Evolutionary conservation across 257 asterid genomes (phyloP).

Genomic region (Solanum pimpinellifolium): DNA sequence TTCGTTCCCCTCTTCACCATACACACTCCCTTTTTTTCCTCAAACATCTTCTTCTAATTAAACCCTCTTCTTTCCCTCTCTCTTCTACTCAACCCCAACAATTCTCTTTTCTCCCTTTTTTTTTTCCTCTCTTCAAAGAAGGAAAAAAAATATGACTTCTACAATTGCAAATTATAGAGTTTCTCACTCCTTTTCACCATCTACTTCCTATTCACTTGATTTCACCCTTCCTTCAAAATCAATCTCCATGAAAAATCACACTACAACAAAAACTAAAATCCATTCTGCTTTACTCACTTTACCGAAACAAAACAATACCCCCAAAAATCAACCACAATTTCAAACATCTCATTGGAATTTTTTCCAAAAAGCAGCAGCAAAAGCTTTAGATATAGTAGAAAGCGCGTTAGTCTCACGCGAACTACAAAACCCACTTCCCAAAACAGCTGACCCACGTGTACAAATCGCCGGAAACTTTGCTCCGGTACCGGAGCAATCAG

Average conservation of each 20-base stretch:
- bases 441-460: constrained; percentile 41
- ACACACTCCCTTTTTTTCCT: not conserved
- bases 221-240: not conserved
- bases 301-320: constrained; percentile 13
- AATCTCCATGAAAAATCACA: constrained; percentile 8
- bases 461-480: constrained; percentile 56
- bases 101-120: not conserved
- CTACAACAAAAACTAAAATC: not conserved
- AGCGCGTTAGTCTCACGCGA: constrained; percentile 35
- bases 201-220: not conserved
- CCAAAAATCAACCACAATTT: not conserved
- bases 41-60: constrained; percentile 18
- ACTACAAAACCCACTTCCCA: constrained; percentile 33
- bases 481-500: constrained; percentile 53
- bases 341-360: constrained; percentile 24
- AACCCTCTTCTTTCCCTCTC: constrained; percentile 7
- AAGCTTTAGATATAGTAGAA: constrained; percentile 32
- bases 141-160: not conserved
- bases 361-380: constrained; percentile 36
- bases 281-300: constrained; percentile 19
- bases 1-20: not conserved
- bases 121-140: not conserved
- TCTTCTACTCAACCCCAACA: not conserved
- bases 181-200: not conserved
- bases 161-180: not conserved